Base-by-base conservation (phyloP, 768 basidiomycete genomes). In the Cyclocybe cylindracea region DNA sequence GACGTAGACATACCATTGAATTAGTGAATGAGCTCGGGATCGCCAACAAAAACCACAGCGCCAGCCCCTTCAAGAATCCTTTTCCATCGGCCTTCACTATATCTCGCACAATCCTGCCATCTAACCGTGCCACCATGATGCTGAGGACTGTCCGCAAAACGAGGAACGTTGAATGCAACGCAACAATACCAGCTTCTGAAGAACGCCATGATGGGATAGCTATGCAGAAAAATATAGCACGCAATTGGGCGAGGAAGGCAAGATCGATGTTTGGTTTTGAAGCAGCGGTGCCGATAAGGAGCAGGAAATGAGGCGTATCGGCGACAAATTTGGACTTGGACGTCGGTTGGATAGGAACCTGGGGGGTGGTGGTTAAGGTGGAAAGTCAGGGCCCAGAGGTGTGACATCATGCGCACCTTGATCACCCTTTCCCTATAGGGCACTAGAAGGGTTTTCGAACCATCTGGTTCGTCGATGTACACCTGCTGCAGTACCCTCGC, bases 21-120 rank as follows among this genome's bases (percentile, higher is more conserved):
- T 98, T 98, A 0, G 96, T 98, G 65, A 94, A 94, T 16, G 93
- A 94, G 63, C 91, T 93, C 0, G 96, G 96, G 19, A 98, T 78
- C 2, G 94, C 93, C 8, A 98, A 77, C 8, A 84, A 73, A 63
- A 95, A 97, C 96, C 96, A 98, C 48, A 91, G 74, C 0, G 75
- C 87, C 1, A 98, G 70, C 1, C 94, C 95, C 47, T 74, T 80
- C 13, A 92, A 58, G 65, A 98, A 98, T 0, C 92, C 94, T 45
- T 78, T 78, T 0, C 85, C 89, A 62, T 98, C 85, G 0, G 93
- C 94, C 41, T 85, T 90, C 39, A 93, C 94, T 53, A 98, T 71
- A 67, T 94, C 89, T 45, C 91, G 72, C 3, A 96, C 96, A 57
- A 98, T 89, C 47, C 85, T 73, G 10, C 96, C 96, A 62, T 98